phyloP scores from a whole-genome alignment of 2,329 filamentous ascomycete genomes.

The Microdochium bolleyi region DNA sequence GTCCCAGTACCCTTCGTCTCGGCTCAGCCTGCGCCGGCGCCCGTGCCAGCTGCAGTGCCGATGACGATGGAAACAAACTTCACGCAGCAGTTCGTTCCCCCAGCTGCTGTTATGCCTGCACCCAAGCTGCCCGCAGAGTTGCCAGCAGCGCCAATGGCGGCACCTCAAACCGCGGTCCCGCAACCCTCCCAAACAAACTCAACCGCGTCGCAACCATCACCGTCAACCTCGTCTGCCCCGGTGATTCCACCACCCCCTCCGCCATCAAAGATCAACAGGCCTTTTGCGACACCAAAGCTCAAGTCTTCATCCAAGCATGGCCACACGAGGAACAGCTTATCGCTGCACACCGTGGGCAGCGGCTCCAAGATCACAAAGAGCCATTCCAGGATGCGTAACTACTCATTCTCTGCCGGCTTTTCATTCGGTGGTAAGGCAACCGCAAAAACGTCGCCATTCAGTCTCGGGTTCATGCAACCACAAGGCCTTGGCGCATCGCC shows the following conservation, averaged over 20 bases:
- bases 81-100: conserved; percentile 17
- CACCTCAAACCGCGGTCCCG: neutral
- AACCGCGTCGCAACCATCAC: neutral
- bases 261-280: conserved; percentile 8
- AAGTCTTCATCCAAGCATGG: neutral
- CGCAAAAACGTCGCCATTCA: conserved; percentile 19
- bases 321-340: neutral
- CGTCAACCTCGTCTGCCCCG: neutral
- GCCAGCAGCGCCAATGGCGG: neutral
- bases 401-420: conserved; percentile 22
- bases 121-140: neutral
- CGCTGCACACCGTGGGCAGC: neutral
- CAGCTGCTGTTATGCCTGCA: conserved; percentile 7
- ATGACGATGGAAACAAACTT: conserved; percentile 9
- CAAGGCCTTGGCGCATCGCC: conserved; percentile 21
- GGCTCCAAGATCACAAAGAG: neutral
- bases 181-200: conserved; percentile 1
- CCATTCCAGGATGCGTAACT: conserved; percentile 19
- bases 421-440: neutral
- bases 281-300: conserved; percentile 8
- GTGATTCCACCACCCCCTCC: neutral
- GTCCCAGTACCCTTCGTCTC: conserved; percentile 11
- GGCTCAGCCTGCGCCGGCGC: conserved; percentile 8
- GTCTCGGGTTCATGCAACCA: conserved; percentile 21
- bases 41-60: conserved; percentile 1